Conservation (phyloP, 1,284 basidiomycete species). For the Sphagnurus paluster region DNA sequence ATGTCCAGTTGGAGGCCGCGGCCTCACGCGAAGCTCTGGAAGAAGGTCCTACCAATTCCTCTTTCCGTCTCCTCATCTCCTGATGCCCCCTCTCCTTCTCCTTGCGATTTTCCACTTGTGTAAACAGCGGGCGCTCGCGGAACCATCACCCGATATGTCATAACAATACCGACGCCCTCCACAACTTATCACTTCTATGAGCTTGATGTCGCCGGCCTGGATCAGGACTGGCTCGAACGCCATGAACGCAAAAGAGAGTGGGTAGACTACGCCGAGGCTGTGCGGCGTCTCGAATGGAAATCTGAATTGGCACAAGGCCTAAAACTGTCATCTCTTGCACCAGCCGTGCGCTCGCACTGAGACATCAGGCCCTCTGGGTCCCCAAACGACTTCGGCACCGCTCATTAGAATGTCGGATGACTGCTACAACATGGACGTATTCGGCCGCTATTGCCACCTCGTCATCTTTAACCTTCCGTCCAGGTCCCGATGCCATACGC, state of each 20-base stretch:
- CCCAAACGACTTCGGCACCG: too few species aligned
- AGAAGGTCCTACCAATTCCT: conserved; percentile 88
- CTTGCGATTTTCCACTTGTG: conserved; percentile 30
- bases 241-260: conserved; percentile 77
- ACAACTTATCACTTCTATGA: conserved; percentile 86
- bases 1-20: conserved; percentile 77
- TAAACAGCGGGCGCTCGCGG: conserved; percentile 27
- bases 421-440: conserved; percentile 14
- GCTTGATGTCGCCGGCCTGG: conserved; percentile 72
- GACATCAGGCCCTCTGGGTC: too few species aligned
- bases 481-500: conserved; percentile 22
- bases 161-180: conserved; percentile 70
- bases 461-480: conserved; percentile 12
- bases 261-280: conserved; percentile 81
- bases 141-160: conserved; percentile 24
- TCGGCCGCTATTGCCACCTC: conserved; percentile 8
- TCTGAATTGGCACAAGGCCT: conserved; percentile 74
- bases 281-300: conserved; percentile 75
- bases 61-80: conserved; percentile 70
- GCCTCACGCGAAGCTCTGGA: conserved; percentile 86
- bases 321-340: conserved; percentile 65
- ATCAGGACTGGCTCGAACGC: conserved; percentile 75
- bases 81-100: conserved; percentile 42
- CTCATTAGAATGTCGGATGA: conserved; percentile 5
- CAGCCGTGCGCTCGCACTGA: conserved; percentile 33